Evolutionary conservation across 164 flowering plant species (phyloP).

Genomic region (Tetracentron sinense): DNA sequence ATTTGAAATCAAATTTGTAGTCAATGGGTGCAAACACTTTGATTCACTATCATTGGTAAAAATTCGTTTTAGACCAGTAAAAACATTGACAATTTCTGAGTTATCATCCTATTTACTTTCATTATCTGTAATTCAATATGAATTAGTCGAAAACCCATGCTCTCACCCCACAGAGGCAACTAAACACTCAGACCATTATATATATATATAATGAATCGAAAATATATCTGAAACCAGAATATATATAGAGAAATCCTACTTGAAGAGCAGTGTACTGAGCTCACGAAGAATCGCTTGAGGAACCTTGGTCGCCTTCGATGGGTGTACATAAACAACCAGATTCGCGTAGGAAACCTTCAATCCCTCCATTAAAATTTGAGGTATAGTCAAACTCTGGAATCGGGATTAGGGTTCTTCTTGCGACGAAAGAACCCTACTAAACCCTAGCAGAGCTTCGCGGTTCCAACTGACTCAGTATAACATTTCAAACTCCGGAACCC

Average conservation of each 20-base stretch:
- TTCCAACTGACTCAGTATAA: too few species aligned
- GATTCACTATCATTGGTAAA: too few species aligned
- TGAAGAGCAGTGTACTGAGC: constrained; percentile 71
- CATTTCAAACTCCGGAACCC: too few species aligned
- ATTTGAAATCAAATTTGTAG: too few species aligned
- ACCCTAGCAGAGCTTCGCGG: too few species aligned
- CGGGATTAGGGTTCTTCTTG: neutral
- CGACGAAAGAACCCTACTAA: too few species aligned
- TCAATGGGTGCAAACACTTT: too few species aligned
- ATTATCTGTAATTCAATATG: too few species aligned
- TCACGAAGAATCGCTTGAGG: constrained; percentile 45
- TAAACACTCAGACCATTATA: neutral
- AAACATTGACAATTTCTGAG: too few species aligned
- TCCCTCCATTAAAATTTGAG: constrained; percentile 57
- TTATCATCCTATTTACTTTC: too few species aligned
- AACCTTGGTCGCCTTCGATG: constrained; percentile 55
- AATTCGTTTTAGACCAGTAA: too few species aligned
- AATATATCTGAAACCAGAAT: neutral
- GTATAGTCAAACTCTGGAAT: neutral
- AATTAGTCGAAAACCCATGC: neutral
- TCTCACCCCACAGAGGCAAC: neutral
- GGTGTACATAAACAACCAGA: constrained; percentile 58
- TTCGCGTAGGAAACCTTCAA: constrained; percentile 47
- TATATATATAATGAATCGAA: neutral
- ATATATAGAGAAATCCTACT: constrained; percentile 37